These are phyloP conservation scores for Bassia scoparia DNA, from an alignment of 148 eudicot genomes.

Conservation along the genomic window DNA sequence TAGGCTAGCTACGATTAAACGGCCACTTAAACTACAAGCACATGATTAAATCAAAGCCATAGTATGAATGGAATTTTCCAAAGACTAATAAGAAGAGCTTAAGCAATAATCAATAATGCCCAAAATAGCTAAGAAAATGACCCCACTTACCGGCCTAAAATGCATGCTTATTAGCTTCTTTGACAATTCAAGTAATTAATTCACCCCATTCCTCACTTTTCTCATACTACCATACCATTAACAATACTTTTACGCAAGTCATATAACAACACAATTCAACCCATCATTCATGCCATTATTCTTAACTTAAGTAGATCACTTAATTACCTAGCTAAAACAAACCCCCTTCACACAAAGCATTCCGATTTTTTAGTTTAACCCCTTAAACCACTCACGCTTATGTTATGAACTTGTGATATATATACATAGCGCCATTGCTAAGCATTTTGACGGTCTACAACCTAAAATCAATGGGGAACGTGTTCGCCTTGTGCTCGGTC, in stretches of 20 bases:
- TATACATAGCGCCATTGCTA: background rate
- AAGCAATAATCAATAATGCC: background rate
- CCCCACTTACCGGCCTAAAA: conserved; percentile 21
- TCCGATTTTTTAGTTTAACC: conserved; percentile 33
- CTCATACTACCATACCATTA: background rate
- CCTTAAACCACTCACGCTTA: conserved; percentile 20
- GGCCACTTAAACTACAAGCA: background rate
- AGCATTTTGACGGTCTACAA: conserved; percentile 6
- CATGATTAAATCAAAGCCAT: too few species aligned
- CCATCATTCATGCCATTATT: conserved; percentile 24
- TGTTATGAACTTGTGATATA: conserved; percentile 20
- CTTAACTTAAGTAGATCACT: conserved; percentile 22
- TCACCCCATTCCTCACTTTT: background rate
- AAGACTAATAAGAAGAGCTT: background rate
- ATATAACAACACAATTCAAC: background rate
- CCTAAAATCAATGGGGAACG: conserved; percentile 29
- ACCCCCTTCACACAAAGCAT: conserved; percentile 28
- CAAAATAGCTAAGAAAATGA: conserved; percentile 13
- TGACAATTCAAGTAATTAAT: conserved; percentile 12
- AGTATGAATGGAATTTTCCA: background rate
- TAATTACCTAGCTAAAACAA: conserved; percentile 1
- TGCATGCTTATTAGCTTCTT: conserved; percentile 23
- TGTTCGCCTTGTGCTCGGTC: conserved; percentile 20
- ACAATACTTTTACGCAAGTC: too few species aligned
- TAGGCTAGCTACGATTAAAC: conserved; percentile 12